phyloP scores from a whole-genome alignment of 441 rosid species.

The Populus hybrid region DNA sequence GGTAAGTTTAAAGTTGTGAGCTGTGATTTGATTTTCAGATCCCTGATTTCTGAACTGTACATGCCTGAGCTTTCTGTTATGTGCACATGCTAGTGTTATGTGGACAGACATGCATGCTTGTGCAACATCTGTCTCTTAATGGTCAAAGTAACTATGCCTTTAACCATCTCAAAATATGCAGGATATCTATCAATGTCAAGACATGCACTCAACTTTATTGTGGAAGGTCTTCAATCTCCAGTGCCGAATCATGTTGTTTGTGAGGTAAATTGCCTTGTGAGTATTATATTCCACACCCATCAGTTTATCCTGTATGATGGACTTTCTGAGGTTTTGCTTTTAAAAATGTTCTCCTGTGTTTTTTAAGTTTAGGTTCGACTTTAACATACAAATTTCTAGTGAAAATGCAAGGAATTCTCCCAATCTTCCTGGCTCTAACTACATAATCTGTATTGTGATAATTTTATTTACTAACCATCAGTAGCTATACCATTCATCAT shows the following conservation, averaged over 20 bases:
- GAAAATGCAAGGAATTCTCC: not conserved
- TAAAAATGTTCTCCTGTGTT: not conserved
- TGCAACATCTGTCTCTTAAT: not conserved
- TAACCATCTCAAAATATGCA: not conserved
- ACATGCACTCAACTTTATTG: not conserved
- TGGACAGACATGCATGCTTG: not conserved
- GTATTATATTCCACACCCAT: not conserved
- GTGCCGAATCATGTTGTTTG: constrained; percentile 1
- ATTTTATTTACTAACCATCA: not conserved
- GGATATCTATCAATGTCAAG: constrained; percentile 7
- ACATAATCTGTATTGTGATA: too few species aligned
- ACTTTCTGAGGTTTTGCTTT: not conserved
- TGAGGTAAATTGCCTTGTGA: constrained; percentile 12
- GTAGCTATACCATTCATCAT: not conserved
- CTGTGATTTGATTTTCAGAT: not conserved
- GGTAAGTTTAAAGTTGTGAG: constrained; percentile 29
- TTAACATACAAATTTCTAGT: not conserved
- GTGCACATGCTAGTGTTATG: not conserved
- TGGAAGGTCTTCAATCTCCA: constrained; percentile 13
- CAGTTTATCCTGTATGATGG: not conserved
- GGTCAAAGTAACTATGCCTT: not conserved
- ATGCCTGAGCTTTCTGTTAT: not conserved
- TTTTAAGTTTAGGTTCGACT: too few species aligned
- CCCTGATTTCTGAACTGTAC: not conserved
- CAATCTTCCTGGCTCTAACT: not conserved